Conservation (phyloP, 108 stramenopile species). For the Skeletonema marinoi region DNA sequence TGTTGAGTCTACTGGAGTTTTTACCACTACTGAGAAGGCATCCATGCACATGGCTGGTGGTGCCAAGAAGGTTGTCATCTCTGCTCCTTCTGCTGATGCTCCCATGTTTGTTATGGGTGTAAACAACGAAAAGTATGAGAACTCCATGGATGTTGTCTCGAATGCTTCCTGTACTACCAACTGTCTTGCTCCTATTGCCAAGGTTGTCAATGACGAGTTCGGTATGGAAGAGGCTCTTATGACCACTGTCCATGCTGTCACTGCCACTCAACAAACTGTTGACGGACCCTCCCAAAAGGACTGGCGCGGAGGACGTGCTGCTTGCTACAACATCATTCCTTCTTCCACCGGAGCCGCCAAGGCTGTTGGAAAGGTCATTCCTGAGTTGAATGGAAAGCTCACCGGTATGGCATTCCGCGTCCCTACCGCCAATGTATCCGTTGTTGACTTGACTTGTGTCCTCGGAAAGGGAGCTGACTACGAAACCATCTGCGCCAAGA, state of each 20-base stretch:
- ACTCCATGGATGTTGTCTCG: slow-evolving; percentile 93
- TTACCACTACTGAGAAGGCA: slow-evolving; percentile 68
- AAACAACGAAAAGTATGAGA: slow-evolving; percentile 89
- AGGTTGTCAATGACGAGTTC: slow-evolving; percentile 98
- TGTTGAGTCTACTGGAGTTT: slow-evolving; percentile 83
- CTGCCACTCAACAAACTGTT: slow-evolving; percentile 97
- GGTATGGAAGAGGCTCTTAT: slow-evolving; percentile 97
- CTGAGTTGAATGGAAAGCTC: slow-evolving; percentile 97
- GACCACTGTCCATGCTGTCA: slow-evolving; percentile 99
- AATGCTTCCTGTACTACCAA: slow-evolving; percentile 99
- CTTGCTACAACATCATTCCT: slow-evolving; percentile 98
- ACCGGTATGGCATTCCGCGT: slow-evolving; percentile 99
- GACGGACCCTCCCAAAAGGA: slow-evolving; percentile 98
- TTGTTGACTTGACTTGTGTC: slow-evolving; percentile 95
- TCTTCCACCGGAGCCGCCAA: slow-evolving; percentile 96
- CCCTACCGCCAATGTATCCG: slow-evolving; percentile 98
- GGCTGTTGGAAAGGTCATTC: slow-evolving; percentile 97
- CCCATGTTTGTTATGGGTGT: slow-evolving; percentile 99
- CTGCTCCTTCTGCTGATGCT: slow-evolving; percentile 95
- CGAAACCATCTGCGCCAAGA: slow-evolving; percentile 94
- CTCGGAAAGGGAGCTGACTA: slow-evolving; percentile 94
- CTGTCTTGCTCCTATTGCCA: slow-evolving; percentile 97
- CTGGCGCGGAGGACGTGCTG: slow-evolving; percentile 98
- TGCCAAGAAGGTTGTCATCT: slow-evolving; percentile 98
- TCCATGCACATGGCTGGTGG: slow-evolving; percentile 83